Base-by-base conservation (phyloP, 75 land plant species). In the Picea glauca region DNA sequence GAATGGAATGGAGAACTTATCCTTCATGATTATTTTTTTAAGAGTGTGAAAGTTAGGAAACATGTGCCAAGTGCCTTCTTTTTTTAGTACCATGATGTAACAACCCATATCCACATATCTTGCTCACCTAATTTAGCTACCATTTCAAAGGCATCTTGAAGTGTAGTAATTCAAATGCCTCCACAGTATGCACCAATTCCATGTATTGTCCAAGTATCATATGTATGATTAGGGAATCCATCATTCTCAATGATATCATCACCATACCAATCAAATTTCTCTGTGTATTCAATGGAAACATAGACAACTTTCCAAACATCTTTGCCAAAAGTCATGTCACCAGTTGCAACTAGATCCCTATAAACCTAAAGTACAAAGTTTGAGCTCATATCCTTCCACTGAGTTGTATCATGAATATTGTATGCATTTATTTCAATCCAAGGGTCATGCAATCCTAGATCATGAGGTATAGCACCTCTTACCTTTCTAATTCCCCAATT, bases 111-210 rank as follows among this genome's bases (percentile, higher is more conserved):
- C 81, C 88, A 78, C 93, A 96, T 61, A 62, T 82, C 66, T 86
- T 86, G n/a, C 26, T 26, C 26, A 93, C 92, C 93, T 1, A 93
- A 75, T 21, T 85, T 79, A 32, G 77, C 75, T 50, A 92, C 96
- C 99, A 96, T 93, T 33, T 89, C 85, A 50, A 93, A 90, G n/a
- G 92, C 94, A 76, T 94, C 96, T 83, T 93, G 96, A 11, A 96
- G 84, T 60, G 99, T 89, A 78, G 93, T 93, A 64, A 96, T 84
- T 94, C 96, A 96, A n/a, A 96, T 79, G 63, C 96, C 93, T 65
- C 99, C 99, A 85, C 96, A 96, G 75, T 96, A 96, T 21, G 99
- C 92, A 87, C 99, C 93, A 15, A 96, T 83, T 6, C 99, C 99
- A 81, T 96, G 94, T 66, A 96, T 96, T 0, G 99, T 92, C 99